These are phyloP conservation scores for Cladophialophora bantiana DNA, from an alignment of 2,329 filamentous ascomycete genomes.

Conservation along the genomic window DNA sequence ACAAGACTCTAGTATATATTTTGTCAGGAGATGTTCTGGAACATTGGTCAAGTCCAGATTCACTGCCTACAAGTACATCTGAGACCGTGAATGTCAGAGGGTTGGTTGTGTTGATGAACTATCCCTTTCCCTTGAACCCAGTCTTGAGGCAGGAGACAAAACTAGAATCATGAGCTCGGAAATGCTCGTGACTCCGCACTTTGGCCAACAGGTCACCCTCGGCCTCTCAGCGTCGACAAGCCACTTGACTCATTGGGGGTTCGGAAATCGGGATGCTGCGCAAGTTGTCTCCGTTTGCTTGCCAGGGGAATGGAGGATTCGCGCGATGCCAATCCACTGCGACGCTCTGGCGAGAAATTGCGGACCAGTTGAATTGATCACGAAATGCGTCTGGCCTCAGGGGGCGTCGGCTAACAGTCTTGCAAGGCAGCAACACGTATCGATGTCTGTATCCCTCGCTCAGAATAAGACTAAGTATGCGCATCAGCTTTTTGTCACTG, in stretches of 20 bases:
- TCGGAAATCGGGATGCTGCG: neutral
- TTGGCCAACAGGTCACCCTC: neutral
- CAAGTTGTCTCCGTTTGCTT: constrained; percentile 1
- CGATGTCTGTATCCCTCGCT: no score
- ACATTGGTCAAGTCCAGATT: neutral
- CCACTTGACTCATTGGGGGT: neutral
- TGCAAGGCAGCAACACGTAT: neutral
- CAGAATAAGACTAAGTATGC: neutral
- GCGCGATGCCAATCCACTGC: neutral
- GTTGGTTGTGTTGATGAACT: neutral
- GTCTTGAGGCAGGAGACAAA: neutral
- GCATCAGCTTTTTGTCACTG: neutral
- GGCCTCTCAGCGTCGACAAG: neutral
- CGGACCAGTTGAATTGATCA: neutral
- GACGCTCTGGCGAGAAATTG: constrained; percentile 6
- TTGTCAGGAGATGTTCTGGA: constrained; percentile 1
- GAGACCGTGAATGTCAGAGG: neutral
- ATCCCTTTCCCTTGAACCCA: neutral
- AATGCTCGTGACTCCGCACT: neutral
- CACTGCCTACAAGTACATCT: neutral
- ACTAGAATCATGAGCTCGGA: neutral
- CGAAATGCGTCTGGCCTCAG: neutral
- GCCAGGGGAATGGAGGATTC: neutral
- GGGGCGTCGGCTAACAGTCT: neutral
- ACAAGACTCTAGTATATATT: neutral